phyloP scores from a whole-genome alignment of 1,284 basidiomycete genomes.

The Ceratobasidium sp. region DNA sequence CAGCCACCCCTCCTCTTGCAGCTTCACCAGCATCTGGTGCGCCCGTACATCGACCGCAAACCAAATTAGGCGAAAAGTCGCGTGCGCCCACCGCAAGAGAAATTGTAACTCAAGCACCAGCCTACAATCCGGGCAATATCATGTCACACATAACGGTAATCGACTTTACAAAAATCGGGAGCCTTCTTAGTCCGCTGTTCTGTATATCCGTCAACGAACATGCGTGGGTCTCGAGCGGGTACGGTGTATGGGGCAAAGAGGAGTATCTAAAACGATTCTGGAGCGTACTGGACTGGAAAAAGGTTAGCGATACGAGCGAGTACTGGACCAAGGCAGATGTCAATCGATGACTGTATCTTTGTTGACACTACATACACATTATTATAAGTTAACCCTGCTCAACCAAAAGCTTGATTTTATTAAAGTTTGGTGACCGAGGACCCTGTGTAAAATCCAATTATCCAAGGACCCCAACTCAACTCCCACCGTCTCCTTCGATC shows the following conservation, averaged over 20 bases:
- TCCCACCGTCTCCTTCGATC: conserved; percentile 28
- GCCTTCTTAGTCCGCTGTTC: conserved; percentile 80
- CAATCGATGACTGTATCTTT: neutral
- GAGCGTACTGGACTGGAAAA: conserved; percentile 88
- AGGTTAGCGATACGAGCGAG: conserved; percentile 59
- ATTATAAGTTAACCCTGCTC: conserved; percentile 22
- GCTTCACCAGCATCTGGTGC: conserved; percentile 58
- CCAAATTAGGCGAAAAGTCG: conserved; percentile 52
- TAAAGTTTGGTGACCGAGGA: conserved; percentile 16
- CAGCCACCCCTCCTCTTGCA: conserved; percentile 2
- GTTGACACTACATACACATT: conserved; percentile 10
- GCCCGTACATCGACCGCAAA: conserved; percentile 48
- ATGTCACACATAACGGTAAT: conserved; percentile 24
- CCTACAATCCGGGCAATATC: conserved; percentile 1
- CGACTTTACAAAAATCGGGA: conserved; percentile 60
- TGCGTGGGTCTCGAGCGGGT: conserved; percentile 88
- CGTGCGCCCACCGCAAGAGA: conserved; percentile 51
- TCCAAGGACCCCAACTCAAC: conserved; percentile 23
- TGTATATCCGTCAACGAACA: conserved; percentile 92
- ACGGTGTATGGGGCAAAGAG: conserved; percentile 95
- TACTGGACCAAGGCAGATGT: conserved; percentile 5
- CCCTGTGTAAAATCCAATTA: conserved; percentile 14
- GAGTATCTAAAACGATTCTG: conserved; percentile 92
- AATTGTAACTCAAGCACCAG: conserved; percentile 3
- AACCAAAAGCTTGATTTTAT: neutral